Evolutionary conservation across 108 stramenopile genomes (phyloP).

Genomic region (Nitzschia palea): DNA sequence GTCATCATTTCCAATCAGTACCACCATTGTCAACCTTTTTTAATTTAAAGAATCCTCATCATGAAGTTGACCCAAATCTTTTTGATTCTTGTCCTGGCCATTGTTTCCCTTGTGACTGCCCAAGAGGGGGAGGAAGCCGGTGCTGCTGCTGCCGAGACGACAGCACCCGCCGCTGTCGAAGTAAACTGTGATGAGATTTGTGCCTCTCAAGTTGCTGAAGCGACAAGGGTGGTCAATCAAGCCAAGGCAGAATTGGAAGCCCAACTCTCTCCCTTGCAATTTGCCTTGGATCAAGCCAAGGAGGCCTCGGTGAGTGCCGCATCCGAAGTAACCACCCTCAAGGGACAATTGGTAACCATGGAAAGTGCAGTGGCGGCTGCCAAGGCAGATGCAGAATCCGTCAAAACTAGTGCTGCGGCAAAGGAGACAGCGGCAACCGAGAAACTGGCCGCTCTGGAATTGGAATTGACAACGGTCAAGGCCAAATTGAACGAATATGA

Average conservation of each 20-base stretch:
- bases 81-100: background rate
- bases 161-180: background rate
- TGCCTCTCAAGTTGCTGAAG: slow-evolving; percentile 21
- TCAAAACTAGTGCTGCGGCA: background rate
- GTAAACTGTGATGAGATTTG: slow-evolving; percentile 13
- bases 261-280: background rate
- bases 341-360: slow-evolving; percentile 6
- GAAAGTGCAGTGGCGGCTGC: background rate
- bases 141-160: slow-evolving; percentile 1
- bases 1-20: no score
- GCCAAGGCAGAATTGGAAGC: slow-evolving; percentile 4
- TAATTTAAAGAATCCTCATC: no score
- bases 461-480: background rate
- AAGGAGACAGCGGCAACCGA: background rate
- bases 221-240: slow-evolving; percentile 1
- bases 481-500: background rate
- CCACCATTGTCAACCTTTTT: no score
- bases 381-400: slow-evolving; percentile 5
- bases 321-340: background rate
- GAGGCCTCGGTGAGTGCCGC: slow-evolving; percentile 5
- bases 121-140: slow-evolving; percentile 11
- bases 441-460: background rate
- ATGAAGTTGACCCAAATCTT: slow-evolving; percentile 3
- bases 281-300: slow-evolving; percentile 9
- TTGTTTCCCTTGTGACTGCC: background rate